Conservation (phyloP, 495 filamentous ascomycete species). For the Antarctomyces pellizariae region DNA sequence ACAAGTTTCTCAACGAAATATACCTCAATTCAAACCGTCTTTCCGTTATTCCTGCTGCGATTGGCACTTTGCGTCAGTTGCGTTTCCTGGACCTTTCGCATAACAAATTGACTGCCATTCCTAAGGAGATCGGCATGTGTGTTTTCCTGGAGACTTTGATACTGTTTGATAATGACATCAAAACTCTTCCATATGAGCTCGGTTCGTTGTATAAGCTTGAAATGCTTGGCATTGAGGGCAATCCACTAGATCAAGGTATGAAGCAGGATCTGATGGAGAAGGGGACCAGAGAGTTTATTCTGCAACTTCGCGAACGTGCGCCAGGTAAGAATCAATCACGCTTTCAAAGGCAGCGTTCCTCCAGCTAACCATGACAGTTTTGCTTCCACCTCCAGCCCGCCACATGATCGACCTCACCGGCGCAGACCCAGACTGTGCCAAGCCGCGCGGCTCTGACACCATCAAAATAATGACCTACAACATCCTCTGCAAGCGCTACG, state of each 20-base stretch:
- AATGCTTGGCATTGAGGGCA: conserved; percentile 78
- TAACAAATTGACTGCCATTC: conserved; percentile 64
- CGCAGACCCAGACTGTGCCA: conserved; percentile 18
- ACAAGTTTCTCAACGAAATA: conserved; percentile 67
- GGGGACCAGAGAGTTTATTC: conserved; percentile 67
- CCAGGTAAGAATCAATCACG: conserved; percentile 33
- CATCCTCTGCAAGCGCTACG: conserved; percentile 78
- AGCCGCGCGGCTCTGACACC: conserved; percentile 23
- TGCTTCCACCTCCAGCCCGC: conserved; percentile 36
- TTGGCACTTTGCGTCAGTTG: conserved; percentile 60
- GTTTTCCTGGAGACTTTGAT: conserved; percentile 57
- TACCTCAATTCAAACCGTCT: conserved; percentile 85
- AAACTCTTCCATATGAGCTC: conserved; percentile 59
- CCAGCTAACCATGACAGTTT: conserved; percentile 22
- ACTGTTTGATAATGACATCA: conserved; percentile 75
- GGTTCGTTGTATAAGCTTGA: conserved; percentile 77
- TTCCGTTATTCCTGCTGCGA: conserved; percentile 42
- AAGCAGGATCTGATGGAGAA: conserved; percentile 62
- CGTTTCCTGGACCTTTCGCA: conserved; percentile 65
- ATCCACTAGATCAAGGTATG: conserved; percentile 48
- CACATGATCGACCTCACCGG: conserved; percentile 24
- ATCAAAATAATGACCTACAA: conserved; percentile 81
- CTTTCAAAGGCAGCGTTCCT: conserved; percentile 5
- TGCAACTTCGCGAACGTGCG: conserved; percentile 56
- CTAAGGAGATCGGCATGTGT: conserved; percentile 89